Conservation (phyloP, 306 rosid genomes). For the Pyrus communis region DNA sequence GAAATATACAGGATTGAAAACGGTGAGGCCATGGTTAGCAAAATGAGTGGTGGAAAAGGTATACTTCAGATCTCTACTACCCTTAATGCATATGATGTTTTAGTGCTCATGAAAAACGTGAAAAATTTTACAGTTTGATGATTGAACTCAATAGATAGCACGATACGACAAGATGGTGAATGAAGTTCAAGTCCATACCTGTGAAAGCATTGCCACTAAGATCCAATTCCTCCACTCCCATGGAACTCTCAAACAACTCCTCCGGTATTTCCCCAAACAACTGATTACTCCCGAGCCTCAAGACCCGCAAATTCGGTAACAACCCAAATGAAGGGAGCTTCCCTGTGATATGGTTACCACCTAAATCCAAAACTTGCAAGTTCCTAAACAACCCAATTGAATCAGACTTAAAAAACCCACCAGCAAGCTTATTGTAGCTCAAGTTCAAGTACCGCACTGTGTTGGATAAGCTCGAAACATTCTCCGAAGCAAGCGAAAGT, state of each 20-base stretch:
- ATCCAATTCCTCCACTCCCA: slow-evolving; percentile 65
- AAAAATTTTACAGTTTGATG: neutral
- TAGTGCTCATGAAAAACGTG: neutral
- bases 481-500: slow-evolving; percentile 29
- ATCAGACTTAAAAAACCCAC: slow-evolving; percentile 46
- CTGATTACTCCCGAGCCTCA: slow-evolving; percentile 49
- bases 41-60: neutral
- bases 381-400: slow-evolving; percentile 51
- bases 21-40: neutral
- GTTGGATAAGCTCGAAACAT: slow-evolving; percentile 64
- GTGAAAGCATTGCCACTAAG: slow-evolving; percentile 79
- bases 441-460: slow-evolving; percentile 49
- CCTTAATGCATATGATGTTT: too few relatives aligned
- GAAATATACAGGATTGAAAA: neutral
- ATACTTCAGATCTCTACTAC: neutral
- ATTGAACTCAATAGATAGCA: neutral
- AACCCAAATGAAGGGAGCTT: slow-evolving; percentile 62
- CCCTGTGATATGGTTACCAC: slow-evolving; percentile 55
- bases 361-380: slow-evolving; percentile 68
- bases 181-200: slow-evolving; percentile 37
- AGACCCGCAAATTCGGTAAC: slow-evolving; percentile 45
- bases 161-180: neutral
- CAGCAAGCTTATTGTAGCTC: slow-evolving; percentile 50
- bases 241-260: slow-evolving; percentile 48
- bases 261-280: slow-evolving; percentile 58